Evolutionary conservation across 1,284 basidiomycete genomes (phyloP), one percentile per base, ranked within the genome.

Genomic region (Caloboletus firmus): DNA sequence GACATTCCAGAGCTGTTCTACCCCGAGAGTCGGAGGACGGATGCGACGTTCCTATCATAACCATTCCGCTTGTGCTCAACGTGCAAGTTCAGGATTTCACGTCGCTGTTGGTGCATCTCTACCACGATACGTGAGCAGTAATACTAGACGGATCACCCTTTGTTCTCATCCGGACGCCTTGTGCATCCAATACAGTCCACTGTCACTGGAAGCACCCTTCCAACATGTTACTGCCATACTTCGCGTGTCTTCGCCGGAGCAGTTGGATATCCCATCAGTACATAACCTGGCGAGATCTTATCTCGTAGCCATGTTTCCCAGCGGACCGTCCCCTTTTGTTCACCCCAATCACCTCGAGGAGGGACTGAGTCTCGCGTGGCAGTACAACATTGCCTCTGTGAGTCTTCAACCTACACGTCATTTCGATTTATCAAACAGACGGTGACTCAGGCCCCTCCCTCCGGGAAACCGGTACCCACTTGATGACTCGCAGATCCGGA

Each of bases 41-140:
- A 17, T 52, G 11, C 30, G 49, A 45, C 5, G 36, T 50, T 51
- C 70, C 43, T 49, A 73, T 17, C 54, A 69, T 55, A 59, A 74
- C 49, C 69, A 78, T 67, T 65, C 74, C 55, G 59, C 66, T 46
- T 37, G 66, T 64, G 31, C 62, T 64, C 8, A 68, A 60, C 4
- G 72, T 82, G 37, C 62, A 61, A 18, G 69, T 71, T 20, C 63
- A 66, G 30, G 84, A 88, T 64, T 73, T 87, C 10, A 77, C 79
- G 46, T 73, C 72, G 2, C 65, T 89, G 40, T 66, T 88, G 12
- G 77, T 78, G 52, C 78, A 86, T 67, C 64, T 88, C 30, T 88
- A 88, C 63, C 82, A 85, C 61, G 80, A 85, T 60, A 67, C 68
- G 85, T 88, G 68, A 75, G 83, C 78, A 48, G 46, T 34, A 35